Evolutionary conservation across 2,329 filamentous ascomycete genomes (phyloP).

Genomic region (Alternaria alternata): DNA sequence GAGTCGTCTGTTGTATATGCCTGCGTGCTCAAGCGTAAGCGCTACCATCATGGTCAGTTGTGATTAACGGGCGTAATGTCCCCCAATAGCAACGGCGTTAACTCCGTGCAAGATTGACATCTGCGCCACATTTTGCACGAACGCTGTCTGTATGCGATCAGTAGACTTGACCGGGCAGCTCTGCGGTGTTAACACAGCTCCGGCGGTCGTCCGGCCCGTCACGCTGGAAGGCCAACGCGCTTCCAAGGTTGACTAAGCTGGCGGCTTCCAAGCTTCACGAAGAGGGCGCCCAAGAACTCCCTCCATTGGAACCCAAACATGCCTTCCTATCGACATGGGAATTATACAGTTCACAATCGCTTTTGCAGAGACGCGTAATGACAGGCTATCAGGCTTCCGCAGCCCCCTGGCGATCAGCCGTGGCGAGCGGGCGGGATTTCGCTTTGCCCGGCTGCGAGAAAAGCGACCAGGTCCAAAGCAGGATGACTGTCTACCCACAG

Average conservation of each 20-base stretch:
- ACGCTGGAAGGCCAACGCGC: constrained; percentile 3
- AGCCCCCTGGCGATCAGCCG: constrained; percentile 27
- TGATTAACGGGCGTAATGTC: not conserved
- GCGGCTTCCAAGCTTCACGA: constrained; percentile 5
- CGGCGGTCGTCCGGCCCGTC: constrained; percentile 15
- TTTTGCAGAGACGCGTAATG: constrained; percentile 6
- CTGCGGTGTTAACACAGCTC: constrained; percentile 3
- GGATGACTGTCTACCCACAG: constrained; percentile 18
- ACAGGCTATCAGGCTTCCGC: constrained; percentile 16
- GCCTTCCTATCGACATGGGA: constrained; percentile 10
- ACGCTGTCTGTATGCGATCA: not conserved
- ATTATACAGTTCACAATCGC: constrained; percentile 5
- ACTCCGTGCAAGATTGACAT: not conserved
- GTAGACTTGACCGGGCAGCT: not conserved
- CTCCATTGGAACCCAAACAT: not conserved
- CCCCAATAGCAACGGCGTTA: not conserved
- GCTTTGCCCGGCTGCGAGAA: constrained; percentile 21
- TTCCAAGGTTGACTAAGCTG: constrained; percentile 16
- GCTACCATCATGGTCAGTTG: not conserved
- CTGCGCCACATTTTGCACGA: not conserved
- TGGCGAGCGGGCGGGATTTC: constrained; percentile 14
- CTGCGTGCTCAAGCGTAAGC: not conserved
- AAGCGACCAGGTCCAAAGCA: constrained; percentile 21
- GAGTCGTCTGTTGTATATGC: not conserved
- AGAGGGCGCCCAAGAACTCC: constrained; percentile 1